Conservation (phyloP, 495 filamentous ascomycete species). For the Neurospora hispaniola region DNA sequence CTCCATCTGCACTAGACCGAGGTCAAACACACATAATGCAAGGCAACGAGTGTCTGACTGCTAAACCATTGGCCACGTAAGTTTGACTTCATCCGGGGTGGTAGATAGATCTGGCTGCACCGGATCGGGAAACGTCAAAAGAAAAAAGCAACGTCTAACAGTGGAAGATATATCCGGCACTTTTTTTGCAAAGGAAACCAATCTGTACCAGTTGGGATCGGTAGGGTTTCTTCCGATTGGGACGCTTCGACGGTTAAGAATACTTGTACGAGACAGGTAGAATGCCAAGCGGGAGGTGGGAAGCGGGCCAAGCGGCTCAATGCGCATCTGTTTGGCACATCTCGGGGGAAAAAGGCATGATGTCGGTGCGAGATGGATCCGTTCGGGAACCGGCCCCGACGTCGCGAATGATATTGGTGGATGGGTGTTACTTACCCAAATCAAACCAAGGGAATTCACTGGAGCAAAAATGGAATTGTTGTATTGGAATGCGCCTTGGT, state of each 20-base stretch:
- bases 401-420: background rate
- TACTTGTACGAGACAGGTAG: too few relatives aligned
- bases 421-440: background rate
- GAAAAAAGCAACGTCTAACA: background rate
- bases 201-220: background rate
- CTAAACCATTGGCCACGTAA: background rate
- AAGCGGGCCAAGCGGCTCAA: background rate
- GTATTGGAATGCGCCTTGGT: background rate
- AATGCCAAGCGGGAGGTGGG: background rate
- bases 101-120: background rate
- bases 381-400: too few relatives aligned
- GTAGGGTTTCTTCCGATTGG: background rate
- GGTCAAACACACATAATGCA: background rate
- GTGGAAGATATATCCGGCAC: background rate
- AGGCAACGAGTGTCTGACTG: background rate
- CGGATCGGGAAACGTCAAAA: background rate
- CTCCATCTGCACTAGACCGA: background rate
- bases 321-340: background rate
- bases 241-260: background rate
- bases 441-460: background rate
- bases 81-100: conserved; percentile 9
- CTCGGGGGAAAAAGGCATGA: background rate
- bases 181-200: background rate
- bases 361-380: background rate
- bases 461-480: background rate